Conservation (phyloP, 2,329 filamentous ascomycete species). For the Ampelomyces quisqualis region DNA sequence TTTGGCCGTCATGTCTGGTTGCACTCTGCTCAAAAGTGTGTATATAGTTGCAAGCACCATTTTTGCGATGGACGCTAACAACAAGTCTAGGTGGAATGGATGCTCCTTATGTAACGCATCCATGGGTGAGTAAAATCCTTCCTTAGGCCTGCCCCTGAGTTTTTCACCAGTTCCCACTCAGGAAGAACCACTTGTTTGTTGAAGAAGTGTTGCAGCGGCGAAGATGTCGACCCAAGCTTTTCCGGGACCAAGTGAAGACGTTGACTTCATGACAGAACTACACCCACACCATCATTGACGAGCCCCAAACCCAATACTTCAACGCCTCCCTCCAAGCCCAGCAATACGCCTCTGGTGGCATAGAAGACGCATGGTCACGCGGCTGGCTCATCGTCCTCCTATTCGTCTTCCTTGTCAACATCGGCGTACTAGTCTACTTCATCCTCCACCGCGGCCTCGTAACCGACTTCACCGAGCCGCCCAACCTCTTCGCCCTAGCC, state of each 20-base stretch:
- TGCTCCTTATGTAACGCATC: slow-evolving; percentile 55
- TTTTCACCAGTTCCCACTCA: too few relatives aligned
- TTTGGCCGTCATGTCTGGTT: slow-evolving; percentile 67
- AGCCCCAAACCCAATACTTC: slow-evolving; percentile 60
- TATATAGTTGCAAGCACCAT: not conserved
- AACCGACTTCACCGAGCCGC: slow-evolving; percentile 76
- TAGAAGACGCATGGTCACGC: slow-evolving; percentile 63
- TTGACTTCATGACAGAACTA: too few relatives aligned
- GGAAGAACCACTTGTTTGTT: too few relatives aligned
- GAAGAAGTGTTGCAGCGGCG: too few relatives aligned
- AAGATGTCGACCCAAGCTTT: too few relatives aligned
- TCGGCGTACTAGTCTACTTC: slow-evolving; percentile 65
- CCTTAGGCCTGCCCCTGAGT: too few relatives aligned
- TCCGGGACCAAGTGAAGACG: too few relatives aligned
- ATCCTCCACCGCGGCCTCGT: slow-evolving; percentile 62
- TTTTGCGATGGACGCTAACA: not conserved
- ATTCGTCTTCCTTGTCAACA: slow-evolving; percentile 66
- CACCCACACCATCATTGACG: slow-evolving; percentile 40
- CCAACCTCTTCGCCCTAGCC: slow-evolving; percentile 71
- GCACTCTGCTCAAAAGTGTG: slow-evolving; percentile 61
- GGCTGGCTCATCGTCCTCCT: slow-evolving; percentile 68
- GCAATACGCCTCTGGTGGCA: slow-evolving; percentile 69
- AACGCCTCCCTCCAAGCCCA: slow-evolving; percentile 64
- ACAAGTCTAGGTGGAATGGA: slow-evolving; percentile 46
- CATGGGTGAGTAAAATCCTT: too few relatives aligned